phyloP scores from a whole-genome alignment of 352 stramenopile genomes.

The Pythium coloratum region DNA sequence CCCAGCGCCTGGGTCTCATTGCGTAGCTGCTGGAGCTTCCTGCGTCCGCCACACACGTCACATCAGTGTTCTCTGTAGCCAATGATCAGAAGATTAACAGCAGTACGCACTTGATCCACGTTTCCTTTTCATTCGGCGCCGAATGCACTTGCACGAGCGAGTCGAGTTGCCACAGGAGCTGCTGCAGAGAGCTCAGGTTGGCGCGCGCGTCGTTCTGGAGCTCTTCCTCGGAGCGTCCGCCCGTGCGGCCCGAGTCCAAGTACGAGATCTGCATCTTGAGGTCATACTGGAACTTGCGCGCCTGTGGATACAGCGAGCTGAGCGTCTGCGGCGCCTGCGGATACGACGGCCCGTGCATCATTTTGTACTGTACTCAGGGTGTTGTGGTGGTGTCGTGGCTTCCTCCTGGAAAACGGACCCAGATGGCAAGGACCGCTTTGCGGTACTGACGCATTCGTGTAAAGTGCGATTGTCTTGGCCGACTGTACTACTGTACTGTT shows the following conservation, averaged over 20 bases:
- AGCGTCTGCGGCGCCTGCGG: slow-evolving; percentile 43
- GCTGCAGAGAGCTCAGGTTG: slow-evolving; percentile 72
- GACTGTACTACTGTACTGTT: not conserved
- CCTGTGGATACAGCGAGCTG: slow-evolving; percentile 76
- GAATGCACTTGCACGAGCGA: slow-evolving; percentile 69
- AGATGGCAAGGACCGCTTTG: not conserved
- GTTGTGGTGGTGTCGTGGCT: not conserved
- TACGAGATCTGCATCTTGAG: slow-evolving; percentile 90
- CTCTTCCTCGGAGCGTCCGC: slow-evolving; percentile 52
- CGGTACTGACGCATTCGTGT: not conserved
- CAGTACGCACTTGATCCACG: slow-evolving; percentile 61
- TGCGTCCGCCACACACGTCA: slow-evolving; percentile 6
- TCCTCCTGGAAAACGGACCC: not conserved
- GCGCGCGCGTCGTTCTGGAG: slow-evolving; percentile 64
- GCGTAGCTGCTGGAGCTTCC: slow-evolving; percentile 72
- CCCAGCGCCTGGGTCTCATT: slow-evolving; percentile 70
- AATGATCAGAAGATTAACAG: not conserved
- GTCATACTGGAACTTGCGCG: slow-evolving; percentile 84
- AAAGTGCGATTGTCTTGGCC: not conserved
- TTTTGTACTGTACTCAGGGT: not conserved
- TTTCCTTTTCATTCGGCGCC: slow-evolving; percentile 56
- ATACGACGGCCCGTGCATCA: slow-evolving; percentile 6
- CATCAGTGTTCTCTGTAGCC: not conserved
- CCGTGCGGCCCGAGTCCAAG: slow-evolving; percentile 60
- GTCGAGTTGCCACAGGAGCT: slow-evolving; percentile 81